A percentile compares a stretch with the other conserved stretches of the same genome.
Conservation (phyloP, 352 stramenopile genomes). For the Phytophthora nicotianae region DNA sequence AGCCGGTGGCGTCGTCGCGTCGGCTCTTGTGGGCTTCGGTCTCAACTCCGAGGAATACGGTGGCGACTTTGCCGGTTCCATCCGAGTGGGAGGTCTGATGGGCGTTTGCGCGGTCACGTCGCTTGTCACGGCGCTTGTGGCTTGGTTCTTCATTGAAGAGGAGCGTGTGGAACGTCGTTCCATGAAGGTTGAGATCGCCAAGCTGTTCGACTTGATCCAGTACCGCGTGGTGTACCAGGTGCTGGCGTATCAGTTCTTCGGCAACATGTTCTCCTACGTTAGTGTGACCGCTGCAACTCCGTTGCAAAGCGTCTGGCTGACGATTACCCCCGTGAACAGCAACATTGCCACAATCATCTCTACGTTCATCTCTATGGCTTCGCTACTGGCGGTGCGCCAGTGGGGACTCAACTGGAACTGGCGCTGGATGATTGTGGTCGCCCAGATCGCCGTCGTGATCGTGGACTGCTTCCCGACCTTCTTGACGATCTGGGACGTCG, state of each 20-base stretch:
- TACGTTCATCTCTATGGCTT: slow-evolving; percentile 37
- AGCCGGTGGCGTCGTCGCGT: slow-evolving; percentile 45
- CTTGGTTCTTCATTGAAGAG: slow-evolving; percentile 64
- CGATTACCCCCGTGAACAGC: slow-evolving; percentile 51
- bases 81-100: slow-evolving; percentile 65
- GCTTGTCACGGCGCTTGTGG: slow-evolving; percentile 39
- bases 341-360: slow-evolving; percentile 43
- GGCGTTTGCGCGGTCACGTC: slow-evolving; percentile 41
- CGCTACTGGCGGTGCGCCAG: slow-evolving; percentile 36
- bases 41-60: slow-evolving; percentile 65
- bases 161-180: slow-evolving; percentile 29
- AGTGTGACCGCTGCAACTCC: slow-evolving; percentile 46
- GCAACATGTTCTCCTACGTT: slow-evolving; percentile 57
- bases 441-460: slow-evolving; percentile 40
- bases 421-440: slow-evolving; percentile 51
- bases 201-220: slow-evolving; percentile 63
- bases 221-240: slow-evolving; percentile 59
- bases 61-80: slow-evolving; percentile 49
- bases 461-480: slow-evolving; percentile 54
- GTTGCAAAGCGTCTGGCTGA: slow-evolving; percentile 53
- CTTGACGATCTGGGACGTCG: slow-evolving; percentile 56
- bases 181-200: slow-evolving; percentile 27
- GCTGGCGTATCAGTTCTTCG: slow-evolving; percentile 63
- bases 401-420: slow-evolving; percentile 61
- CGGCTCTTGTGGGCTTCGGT: slow-evolving; percentile 57